Conservation (phyloP, 352 stramenopile species). For the Blastocystis sp. region DNA sequence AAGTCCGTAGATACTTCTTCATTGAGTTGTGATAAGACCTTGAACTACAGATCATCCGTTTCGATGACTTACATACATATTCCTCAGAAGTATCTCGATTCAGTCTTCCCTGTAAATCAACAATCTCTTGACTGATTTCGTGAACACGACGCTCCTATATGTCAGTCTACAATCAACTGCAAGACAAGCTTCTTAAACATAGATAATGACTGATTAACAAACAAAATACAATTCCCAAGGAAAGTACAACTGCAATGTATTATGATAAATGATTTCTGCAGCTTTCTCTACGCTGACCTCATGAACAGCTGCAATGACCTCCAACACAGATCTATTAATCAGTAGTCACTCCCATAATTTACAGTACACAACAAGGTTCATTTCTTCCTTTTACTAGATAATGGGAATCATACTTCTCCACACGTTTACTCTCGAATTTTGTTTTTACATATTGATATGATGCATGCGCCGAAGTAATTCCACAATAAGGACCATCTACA, state of each 20-base stretch:
- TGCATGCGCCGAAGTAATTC: conserved; percentile 81
- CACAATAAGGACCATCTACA: conserved; percentile 80
- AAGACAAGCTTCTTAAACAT: conserved; percentile 65
- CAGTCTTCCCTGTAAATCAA: not conserved
- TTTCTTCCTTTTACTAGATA: conserved; percentile 81
- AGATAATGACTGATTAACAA: conserved; percentile 10
- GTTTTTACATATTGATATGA: conserved; percentile 78
- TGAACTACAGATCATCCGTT: not conserved
- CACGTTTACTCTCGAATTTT: conserved; percentile 78
- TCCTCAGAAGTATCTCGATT: not conserved
- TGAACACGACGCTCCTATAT: conserved; percentile 25
- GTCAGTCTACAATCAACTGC: not conserved
- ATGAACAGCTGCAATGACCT: conserved; percentile 46
- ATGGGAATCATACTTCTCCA: conserved; percentile 77
- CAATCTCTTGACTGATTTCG: not conserved
- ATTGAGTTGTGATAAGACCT: not conserved
- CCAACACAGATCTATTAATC: conserved; percentile 12
- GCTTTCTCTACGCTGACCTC: conserved; percentile 13
- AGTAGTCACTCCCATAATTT: not conserved
- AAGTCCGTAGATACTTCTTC: not conserved
- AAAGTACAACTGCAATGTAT: conserved; percentile 43
- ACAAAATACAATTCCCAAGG: conserved; percentile 63
- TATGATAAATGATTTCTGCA: conserved; percentile 26
- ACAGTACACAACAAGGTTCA: conserved; percentile 75
- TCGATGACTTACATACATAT: not conserved